A percentile compares a stretch with the other conserved stretches of the same genome.
Conservation (phyloP, 371 early-diverging fungal genomes). For the Parasitella parasitica region DNA sequence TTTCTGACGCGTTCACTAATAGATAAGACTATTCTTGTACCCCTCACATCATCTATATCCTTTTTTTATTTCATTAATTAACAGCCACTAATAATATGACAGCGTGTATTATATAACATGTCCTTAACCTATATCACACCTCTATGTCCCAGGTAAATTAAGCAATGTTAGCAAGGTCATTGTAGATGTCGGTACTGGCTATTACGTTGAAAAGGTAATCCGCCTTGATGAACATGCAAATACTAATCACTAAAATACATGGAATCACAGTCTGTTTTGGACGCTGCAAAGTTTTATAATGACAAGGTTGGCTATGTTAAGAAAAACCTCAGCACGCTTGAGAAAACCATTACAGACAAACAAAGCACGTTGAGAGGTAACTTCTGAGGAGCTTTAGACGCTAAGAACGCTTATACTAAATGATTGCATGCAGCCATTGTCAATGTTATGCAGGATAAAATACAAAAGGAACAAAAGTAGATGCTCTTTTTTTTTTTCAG, state of each 20-base stretch:
- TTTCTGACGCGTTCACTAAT: not conserved
- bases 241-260: not conserved
- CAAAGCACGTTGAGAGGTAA: slow-evolving; percentile 75
- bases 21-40: slow-evolving; percentile 78
- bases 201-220: slow-evolving; percentile 88
- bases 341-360: slow-evolving; percentile 73
- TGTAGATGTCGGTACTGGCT: slow-evolving; percentile 96
- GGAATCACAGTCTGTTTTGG: slow-evolving; percentile 56
- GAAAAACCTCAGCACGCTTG: slow-evolving; percentile 70
- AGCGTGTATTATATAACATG: not conserved
- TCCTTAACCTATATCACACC: slow-evolving; percentile 45
- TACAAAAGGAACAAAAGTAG: slow-evolving; percentile 43
- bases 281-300: slow-evolving; percentile 78
- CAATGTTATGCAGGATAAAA: slow-evolving; percentile 55
- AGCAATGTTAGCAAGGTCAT: slow-evolving; percentile 81
- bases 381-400: not conserved
- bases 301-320: slow-evolving; percentile 76
- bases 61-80: slow-evolving; percentile 22
- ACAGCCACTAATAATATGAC: not conserved
- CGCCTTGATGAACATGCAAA: too few relatives aligned
- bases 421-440: slow-evolving; percentile 36
- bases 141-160: slow-evolving; percentile 92
- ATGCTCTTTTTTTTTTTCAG: not conserved
- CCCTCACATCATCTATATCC: slow-evolving; percentile 68
- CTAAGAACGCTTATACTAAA: not conserved